Evolutionary conservation across 345 rosid species (phyloP), one percentile per base, ranked within the genome.

Genomic region (Jatropha curcas): DNA sequence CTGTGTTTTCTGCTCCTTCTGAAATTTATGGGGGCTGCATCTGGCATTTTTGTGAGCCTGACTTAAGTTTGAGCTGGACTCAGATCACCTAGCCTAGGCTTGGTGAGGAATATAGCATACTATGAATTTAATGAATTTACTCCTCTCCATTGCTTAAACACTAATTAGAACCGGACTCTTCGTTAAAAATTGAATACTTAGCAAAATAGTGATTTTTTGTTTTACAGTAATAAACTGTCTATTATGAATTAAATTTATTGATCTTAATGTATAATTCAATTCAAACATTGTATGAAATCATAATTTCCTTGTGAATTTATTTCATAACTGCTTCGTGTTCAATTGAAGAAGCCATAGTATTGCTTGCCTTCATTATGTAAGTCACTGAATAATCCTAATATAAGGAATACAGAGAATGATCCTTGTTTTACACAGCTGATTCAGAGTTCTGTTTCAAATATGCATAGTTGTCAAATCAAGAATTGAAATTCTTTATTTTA

Each of bases 1-100:
- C 27, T 35, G 53, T 3, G 19, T 24, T n/a, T 34, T 14, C 51
- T 71, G 66, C 39, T 59, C 4, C 33, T 28, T 46, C 59, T 46
- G 55, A 39, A 2, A 7, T 28, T 33, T 37, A 13, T 41, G 20
- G 46, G 35, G 8, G 51, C 37, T 41, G 24, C n/a, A 51, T 63
- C 8, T 53, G 30, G 33, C 51, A 35, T 31, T 72, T 27, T 22
- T 25, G 8, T 51, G 48, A 37, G 53, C 22, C 39, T 52, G 16
- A 24, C 11, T 64, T 24, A 57, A 57, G 37, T 35, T 50, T 63
- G 76, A 35, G 62, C 39, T 53, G 17, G 19, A 50, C 48, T 71
- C 19, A 22, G 25, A 51, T 14, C 41, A 28, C 51, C 43, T 50
- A 31, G 48, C 48, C 61, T 34, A 22, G 20, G 39, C 22, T 3